Conservation (phyloP, 2,329 filamentous ascomycete genomes). For the Fusarium neocosmosporiellum region DNA sequence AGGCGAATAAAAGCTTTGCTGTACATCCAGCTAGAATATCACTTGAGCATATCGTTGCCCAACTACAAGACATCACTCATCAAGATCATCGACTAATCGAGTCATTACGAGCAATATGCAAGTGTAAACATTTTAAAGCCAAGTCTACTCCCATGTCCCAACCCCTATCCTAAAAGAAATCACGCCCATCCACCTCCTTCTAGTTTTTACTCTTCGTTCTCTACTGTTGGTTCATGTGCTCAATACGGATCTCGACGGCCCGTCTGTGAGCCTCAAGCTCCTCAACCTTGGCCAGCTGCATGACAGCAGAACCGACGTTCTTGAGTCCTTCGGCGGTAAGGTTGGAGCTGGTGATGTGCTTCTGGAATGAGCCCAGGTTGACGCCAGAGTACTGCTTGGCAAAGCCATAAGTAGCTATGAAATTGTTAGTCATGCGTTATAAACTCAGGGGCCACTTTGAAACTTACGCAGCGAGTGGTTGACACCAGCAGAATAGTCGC, state of each 20-base stretch:
- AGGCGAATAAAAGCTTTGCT: conserved; percentile 31
- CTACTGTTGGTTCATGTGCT: conserved; percentile 56
- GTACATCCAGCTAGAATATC: conserved; percentile 29
- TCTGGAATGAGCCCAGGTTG: conserved; percentile 94
- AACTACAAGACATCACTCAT: neutral
- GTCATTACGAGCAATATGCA: neutral
- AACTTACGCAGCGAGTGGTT: conserved; percentile 96
- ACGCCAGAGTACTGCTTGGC: conserved; percentile 99
- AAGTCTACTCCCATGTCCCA: conserved; percentile 22
- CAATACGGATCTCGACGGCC: conserved; percentile 85
- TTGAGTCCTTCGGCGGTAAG: conserved; percentile 85
- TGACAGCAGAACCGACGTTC: conserved; percentile 89
- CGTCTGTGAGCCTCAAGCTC: conserved; percentile 93
- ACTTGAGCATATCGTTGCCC: conserved; percentile 7
- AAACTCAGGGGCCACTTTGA: neutral
- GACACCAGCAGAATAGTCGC: conserved; percentile 97
- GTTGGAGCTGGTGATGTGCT: conserved; percentile 96
- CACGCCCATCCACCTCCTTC: conserved; percentile 23
- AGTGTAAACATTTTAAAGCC: conserved; percentile 6
- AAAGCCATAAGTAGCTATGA: conserved; percentile 91
- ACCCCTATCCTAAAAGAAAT: conserved; percentile 20
- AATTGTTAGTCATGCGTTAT: conserved; percentile 33
- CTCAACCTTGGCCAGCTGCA: conserved; percentile 94
- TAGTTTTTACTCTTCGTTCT: neutral
- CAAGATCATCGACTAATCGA: neutral